Conservation (phyloP, 2,329 filamentous ascomycete species). For the Stemphylium vesicarium region DNA sequence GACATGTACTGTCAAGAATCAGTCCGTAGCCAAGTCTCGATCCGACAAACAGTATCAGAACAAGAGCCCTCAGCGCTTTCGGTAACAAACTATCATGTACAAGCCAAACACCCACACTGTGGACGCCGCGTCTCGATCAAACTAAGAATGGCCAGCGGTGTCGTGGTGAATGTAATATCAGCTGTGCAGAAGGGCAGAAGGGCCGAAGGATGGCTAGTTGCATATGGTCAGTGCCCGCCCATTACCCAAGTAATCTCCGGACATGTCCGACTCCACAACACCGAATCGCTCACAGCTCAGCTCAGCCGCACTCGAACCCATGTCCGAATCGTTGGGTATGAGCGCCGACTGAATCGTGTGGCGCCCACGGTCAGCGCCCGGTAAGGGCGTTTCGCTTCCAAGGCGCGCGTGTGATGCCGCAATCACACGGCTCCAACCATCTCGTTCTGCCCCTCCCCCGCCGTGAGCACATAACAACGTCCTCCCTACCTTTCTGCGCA, state of each 20-base stretch:
- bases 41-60: background rate
- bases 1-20: conserved; percentile 4
- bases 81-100: background rate
- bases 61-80: background rate
- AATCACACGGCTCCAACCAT: conserved; percentile 23
- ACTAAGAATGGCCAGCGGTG: background rate
- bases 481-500: conserved; percentile 11
- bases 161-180: conserved; percentile 3
- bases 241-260: conserved; percentile 4
- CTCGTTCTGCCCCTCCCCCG: conserved; percentile 27
- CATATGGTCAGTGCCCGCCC: conserved; percentile 6
- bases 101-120: too few species aligned
- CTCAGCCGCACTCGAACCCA: conserved; percentile 28
- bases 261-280: conserved; percentile 9
- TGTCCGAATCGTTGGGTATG: conserved; percentile 18
- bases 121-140: too few species aligned
- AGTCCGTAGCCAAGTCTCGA: background rate
- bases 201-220: background rate
- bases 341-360: conserved; percentile 16
- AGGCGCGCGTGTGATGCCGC: conserved; percentile 31
- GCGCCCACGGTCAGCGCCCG: conserved; percentile 22
- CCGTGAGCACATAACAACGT: conserved; percentile 23
- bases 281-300: conserved; percentile 21
- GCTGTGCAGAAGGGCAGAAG: background rate
- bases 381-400: conserved; percentile 23